Evolutionary conservation across 2,329 filamentous ascomycete genomes (phyloP).

Genomic region (Fusarium coffeatum): DNA sequence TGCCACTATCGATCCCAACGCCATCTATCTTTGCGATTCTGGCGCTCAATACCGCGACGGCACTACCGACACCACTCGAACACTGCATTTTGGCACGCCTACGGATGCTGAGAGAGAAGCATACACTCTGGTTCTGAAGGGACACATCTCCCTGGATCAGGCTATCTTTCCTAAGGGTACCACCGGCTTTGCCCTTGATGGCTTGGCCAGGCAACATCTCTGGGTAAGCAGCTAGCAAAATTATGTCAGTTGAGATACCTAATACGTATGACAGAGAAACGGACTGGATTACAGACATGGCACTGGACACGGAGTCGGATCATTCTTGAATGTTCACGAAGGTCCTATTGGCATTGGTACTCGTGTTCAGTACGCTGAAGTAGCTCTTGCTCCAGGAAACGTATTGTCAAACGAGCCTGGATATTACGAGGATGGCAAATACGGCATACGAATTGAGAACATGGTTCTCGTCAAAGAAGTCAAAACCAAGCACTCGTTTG

Average conservation of each 20-base stretch:
- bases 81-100: constrained; percentile 89
- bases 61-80: constrained; percentile 95
- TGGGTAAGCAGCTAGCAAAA: constrained; percentile 70
- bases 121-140: constrained; percentile 95
- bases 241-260: constrained; percentile 13
- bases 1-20: constrained; percentile 82
- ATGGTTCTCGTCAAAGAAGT: constrained; percentile 90
- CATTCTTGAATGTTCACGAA: constrained; percentile 96
- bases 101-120: constrained; percentile 85
- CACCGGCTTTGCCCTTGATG: constrained; percentile 90
- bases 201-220: constrained; percentile 87
- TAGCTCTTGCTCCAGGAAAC: constrained; percentile 89
- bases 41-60: constrained; percentile 97
- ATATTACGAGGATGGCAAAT: constrained; percentile 95
- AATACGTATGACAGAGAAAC: constrained; percentile 55
- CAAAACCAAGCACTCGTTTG: constrained; percentile 88
- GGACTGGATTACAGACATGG: constrained; percentile 96
- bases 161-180: constrained; percentile 95
- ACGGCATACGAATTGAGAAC: constrained; percentile 97
- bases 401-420: constrained; percentile 96
- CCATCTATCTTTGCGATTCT: constrained; percentile 95
- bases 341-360: constrained; percentile 97
- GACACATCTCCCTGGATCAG: constrained; percentile 87
- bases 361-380: constrained; percentile 89
- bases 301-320: constrained; percentile 95